Evolutionary conservation across 2,329 filamentous ascomycete species (phyloP), one percentile per base, ranked within the genome.

Genomic region (Alternaria triticina): DNA sequence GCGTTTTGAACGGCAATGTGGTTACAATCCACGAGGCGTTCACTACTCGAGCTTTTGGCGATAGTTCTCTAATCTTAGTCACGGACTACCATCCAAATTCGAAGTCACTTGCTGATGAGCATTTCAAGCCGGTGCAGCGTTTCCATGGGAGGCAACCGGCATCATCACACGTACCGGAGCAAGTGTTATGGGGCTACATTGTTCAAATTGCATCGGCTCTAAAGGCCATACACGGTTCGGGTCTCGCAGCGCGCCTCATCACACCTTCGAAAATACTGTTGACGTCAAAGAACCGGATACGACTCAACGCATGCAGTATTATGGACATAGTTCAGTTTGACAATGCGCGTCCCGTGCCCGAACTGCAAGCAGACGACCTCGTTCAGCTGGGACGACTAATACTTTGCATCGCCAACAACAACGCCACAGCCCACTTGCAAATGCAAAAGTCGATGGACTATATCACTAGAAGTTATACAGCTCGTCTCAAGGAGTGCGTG

Each of bases 21-120:
- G 95, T 98, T 28, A 91, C 90, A 0, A 88, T 97, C 9, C 90
- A 97, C 73, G 94, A 97, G 80, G 93, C 93, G 1, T 99, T 99
- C 74, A 99, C 96, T 0, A 96, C 93, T 12, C 86, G 94, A 65
- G 92, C 91, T 25, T 99, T 99, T 79, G 93, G 93, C 59, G 96
- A 98, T 78, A 97, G 93, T 80, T 98, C 96, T 4, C 86, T 99
- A 58, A 91, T 99, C 52, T 91, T 99, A 74, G 94, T 97, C 23
- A 96, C 93, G 65, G 93, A 97, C 78, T 99, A 97, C 75, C 92
- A 96, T 74, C 95, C 96, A 1, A 85, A 96, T 20, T 93, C 95
- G 3, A 96, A 96, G 80, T 97, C 95, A 0, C 86, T 99, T 23
- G 88, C 91, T 33, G 95, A 98, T 74, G 88, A 92, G 72, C 92